Evolutionary conservation across 2,329 filamentous ascomycete genomes (phyloP).

Genomic region (Ustulina deusta): DNA sequence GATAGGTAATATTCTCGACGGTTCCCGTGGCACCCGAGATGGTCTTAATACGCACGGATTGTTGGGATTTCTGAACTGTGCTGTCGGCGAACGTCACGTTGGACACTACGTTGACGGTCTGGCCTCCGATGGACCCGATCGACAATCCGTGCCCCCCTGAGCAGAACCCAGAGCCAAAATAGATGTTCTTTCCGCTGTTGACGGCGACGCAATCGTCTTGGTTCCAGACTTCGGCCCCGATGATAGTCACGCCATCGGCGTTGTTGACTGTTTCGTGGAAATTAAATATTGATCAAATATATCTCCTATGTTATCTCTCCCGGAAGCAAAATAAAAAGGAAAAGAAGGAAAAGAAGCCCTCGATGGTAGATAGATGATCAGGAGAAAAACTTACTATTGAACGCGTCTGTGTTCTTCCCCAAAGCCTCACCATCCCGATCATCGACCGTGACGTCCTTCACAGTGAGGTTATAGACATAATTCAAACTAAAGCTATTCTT

Average conservation of each 20-base stretch:
- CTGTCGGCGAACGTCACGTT: constrained; percentile 64
- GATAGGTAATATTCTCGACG: constrained; percentile 65
- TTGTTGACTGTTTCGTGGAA: constrained; percentile 51
- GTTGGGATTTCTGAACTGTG: constrained; percentile 63
- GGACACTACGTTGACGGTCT: constrained; percentile 61
- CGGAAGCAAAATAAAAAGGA: not conserved
- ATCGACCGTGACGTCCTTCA: constrained; percentile 55
- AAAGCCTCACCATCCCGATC: constrained; percentile 63
- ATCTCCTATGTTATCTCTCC: not conserved
- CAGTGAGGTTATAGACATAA: constrained; percentile 56
- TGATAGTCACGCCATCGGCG: constrained; percentile 62
- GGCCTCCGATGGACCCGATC: constrained; percentile 39
- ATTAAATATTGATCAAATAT: constrained; percentile 3
- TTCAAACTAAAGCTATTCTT: constrained; percentile 62
- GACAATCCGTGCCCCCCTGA: constrained; percentile 65
- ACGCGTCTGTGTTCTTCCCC: constrained; percentile 68
- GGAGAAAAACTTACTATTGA: constrained; percentile 53
- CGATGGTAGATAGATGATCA: not conserved
- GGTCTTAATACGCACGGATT: constrained; percentile 71
- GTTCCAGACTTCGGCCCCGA: constrained; percentile 64
- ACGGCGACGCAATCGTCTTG: constrained; percentile 71
- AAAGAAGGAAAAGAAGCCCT: not conserved
- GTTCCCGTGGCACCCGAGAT: constrained; percentile 63
- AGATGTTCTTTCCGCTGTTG: constrained; percentile 63
- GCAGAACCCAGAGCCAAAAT: constrained; percentile 59